These are phyloP conservation scores for Cladosporium oxysporum DNA, from an alignment of 2,329 filamentous ascomycete species.

Conservation along the genomic window DNA sequence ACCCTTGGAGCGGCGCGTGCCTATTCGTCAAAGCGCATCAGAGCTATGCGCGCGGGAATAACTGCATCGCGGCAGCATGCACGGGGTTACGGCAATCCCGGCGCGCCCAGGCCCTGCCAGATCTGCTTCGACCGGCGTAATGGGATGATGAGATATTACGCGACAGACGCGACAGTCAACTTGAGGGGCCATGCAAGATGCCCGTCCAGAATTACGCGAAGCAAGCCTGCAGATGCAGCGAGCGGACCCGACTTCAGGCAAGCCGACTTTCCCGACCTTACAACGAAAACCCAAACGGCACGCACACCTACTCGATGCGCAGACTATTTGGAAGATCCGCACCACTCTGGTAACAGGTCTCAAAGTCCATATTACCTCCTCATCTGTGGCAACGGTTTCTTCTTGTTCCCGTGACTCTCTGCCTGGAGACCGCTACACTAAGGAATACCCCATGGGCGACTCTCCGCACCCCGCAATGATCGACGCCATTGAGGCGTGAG, in stretches of 20 bases:
- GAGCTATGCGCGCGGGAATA: constrained; percentile 15
- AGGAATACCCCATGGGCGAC: constrained; percentile 8
- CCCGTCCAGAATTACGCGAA: not conserved
- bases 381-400: constrained; percentile 4
- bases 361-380: not conserved
- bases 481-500: constrained; percentile 11
- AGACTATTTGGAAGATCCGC: constrained; percentile 5
- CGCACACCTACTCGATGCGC: not conserved
- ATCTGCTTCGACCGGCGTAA: constrained; percentile 13
- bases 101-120: not conserved
- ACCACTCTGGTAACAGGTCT: not conserved
- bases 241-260: not conserved
- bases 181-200: not conserved
- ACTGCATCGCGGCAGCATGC: not conserved
- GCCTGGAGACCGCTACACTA: not conserved
- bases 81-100: constrained; percentile 7
- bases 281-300: not conserved
- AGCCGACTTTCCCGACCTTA: not conserved
- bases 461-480: constrained; percentile 19
- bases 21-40: constrained; percentile 3
- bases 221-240: not conserved
- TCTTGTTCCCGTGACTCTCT: constrained; percentile 5
- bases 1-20: constrained; percentile 7
- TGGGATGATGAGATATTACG: not conserved
- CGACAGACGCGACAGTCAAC: not conserved